These are phyloP conservation scores for Camelina neglecta DNA, from an alignment of 345 rosid genomes.

Conservation along the genomic window DNA sequence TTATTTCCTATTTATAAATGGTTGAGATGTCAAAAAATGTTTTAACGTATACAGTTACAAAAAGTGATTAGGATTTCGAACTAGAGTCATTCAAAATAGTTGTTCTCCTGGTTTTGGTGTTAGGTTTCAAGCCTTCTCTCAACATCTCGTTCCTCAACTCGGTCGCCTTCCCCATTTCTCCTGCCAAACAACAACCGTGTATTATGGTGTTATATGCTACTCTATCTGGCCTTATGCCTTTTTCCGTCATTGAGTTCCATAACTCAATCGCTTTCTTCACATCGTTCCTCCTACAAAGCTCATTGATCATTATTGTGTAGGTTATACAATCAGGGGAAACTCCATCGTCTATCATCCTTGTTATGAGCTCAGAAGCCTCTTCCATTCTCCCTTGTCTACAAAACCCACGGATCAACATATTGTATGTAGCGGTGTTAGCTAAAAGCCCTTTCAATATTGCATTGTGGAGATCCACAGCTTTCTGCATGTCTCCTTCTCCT, in stretches of 20 bases:
- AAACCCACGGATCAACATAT: slow-evolving; percentile 79
- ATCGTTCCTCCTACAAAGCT: slow-evolving; percentile 61
- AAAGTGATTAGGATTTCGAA: neutral
- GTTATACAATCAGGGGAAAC: slow-evolving; percentile 83
- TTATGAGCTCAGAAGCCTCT: slow-evolving; percentile 64
- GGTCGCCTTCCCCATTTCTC: slow-evolving; percentile 61
- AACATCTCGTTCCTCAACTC: slow-evolving; percentile 77
- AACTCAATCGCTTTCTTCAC: slow-evolving; percentile 63
- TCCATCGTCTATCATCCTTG: slow-evolving; percentile 60
- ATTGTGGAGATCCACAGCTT: slow-evolving; percentile 71
- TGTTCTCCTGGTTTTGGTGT: slow-evolving; percentile 16
- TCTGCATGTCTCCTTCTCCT: slow-evolving; percentile 69
- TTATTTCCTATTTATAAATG: neutral
- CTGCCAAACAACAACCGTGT: slow-evolving; percentile 67
- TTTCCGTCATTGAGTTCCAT: slow-evolving; percentile 73
- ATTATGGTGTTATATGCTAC: slow-evolving; percentile 73
- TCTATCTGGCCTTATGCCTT: slow-evolving; percentile 72
- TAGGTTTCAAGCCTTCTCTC: slow-evolving; percentile 58
- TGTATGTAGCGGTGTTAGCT: slow-evolving; percentile 72
- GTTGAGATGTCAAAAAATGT: slow-evolving; percentile 18
- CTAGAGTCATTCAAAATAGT: neutral
- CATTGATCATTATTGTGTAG: slow-evolving; percentile 77
- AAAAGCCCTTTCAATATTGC: slow-evolving; percentile 65
- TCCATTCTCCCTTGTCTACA: slow-evolving; percentile 71
- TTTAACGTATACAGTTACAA: slow-evolving; percentile 3